These are phyloP conservation scores for Caloboletus firmus DNA, from an alignment of 1,284 basidiomycete species.

Conservation along the genomic window DNA sequence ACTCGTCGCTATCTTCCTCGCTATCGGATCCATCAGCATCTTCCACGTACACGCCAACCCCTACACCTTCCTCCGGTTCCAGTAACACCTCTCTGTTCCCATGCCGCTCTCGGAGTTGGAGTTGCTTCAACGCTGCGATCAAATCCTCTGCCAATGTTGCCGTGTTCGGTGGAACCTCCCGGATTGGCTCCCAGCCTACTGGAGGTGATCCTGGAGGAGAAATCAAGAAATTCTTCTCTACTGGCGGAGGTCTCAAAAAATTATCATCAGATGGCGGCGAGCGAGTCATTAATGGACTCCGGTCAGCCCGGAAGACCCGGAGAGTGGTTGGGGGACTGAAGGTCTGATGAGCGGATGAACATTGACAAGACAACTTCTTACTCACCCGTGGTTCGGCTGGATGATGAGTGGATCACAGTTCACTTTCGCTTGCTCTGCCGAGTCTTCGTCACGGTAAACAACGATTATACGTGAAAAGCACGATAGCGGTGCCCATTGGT, in stretches of 20 bases:
- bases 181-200: slow-evolving; percentile 92
- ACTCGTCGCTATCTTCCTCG: slow-evolving; percentile 37
- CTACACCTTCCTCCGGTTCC: slow-evolving; percentile 66
- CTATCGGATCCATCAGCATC: slow-evolving; percentile 50
- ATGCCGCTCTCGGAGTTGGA: slow-evolving; percentile 48
- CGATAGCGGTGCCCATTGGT: slow-evolving; percentile 85
- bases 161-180: slow-evolving; percentile 90
- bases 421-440: slow-evolving; percentile 65
- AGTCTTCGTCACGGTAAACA: slow-evolving; percentile 67
- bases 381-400: slow-evolving; percentile 52
- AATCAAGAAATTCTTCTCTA: slow-evolving; percentile 94
- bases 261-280: slow-evolving; percentile 43
- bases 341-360: slow-evolving; percentile 8
- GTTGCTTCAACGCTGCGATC: slow-evolving; percentile 68
- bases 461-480: slow-evolving; percentile 79
- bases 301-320: slow-evolving; percentile 79
- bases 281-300: slow-evolving; percentile 59
- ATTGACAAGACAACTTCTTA: slow-evolving; percentile 6
- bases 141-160: slow-evolving; percentile 89
- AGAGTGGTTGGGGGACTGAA: slow-evolving; percentile 55
- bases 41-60: slow-evolving; percentile 74
- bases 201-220: slow-evolving; percentile 98
- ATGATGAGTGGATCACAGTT: slow-evolving; percentile 62
- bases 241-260: slow-evolving; percentile 74
- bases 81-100: slow-evolving; percentile 55